Percentiles rank a stretch among this genome's conserved stretches.
Conservation (phyloP, 495 filamentous ascomycete species). For the Penicillium cinerascens region DNA sequence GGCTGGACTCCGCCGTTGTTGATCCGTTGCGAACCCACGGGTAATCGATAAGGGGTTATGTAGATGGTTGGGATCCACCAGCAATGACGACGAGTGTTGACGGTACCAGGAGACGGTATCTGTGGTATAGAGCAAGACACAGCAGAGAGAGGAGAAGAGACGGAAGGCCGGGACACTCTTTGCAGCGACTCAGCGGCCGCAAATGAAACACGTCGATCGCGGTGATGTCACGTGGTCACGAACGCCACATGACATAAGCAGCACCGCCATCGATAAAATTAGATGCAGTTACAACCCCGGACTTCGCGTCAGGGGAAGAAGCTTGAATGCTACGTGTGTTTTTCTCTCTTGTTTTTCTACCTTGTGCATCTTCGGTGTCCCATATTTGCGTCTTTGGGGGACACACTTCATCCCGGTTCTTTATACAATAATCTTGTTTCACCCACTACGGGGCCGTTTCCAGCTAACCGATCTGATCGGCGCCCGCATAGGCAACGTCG, state of each 20-base stretch:
- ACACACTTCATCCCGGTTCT: slow-evolving; percentile 18
- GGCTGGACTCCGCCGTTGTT: slow-evolving; percentile 2
- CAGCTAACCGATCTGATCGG: slow-evolving; percentile 22
- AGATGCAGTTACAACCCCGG: slow-evolving; percentile 8
- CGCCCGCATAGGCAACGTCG: slow-evolving; percentile 16
- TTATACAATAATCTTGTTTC: slow-evolving; percentile 23
- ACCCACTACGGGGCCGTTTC: slow-evolving; percentile 1
- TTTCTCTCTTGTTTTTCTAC: neutral
- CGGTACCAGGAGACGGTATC: neutral
- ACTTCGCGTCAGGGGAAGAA: slow-evolving; percentile 16
- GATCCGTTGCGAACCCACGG: neutral
- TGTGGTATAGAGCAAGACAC: slow-evolving; percentile 17
- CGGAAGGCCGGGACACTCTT: neutral
- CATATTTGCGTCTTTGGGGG: slow-evolving; percentile 1
- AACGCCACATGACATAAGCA: slow-evolving; percentile 18
- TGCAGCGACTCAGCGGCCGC: neutral
- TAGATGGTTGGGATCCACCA: neutral
- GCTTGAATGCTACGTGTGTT: neutral
- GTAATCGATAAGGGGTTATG: neutral
- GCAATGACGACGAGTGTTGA: neutral
- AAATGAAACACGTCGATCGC: slow-evolving; percentile 17
- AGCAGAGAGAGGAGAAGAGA: slow-evolving; percentile 9
- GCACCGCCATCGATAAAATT: slow-evolving; percentile 18
- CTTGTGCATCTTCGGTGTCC: neutral
- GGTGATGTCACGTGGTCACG: neutral